A percentile compares a stretch with the other conserved stretches of the same genome.
phyloP scores from a whole-genome alignment of 1,139 yeast species.

The Lodderomyces metapsilosis region DNA sequence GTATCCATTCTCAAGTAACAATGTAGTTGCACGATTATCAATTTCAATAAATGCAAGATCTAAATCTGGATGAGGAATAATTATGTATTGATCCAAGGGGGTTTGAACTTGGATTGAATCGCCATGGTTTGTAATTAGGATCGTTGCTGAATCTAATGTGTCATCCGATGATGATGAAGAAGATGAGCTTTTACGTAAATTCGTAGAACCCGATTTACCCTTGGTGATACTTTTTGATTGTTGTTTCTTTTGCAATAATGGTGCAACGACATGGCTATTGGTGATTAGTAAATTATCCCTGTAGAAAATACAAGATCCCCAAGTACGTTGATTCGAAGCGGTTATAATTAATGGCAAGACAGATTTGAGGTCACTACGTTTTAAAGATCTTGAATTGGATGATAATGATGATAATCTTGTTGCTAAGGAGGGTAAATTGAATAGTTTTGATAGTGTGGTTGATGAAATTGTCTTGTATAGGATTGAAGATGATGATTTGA shows the following conservation, averaged over 20 bases:
- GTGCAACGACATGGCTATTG: slow-evolving; percentile 34
- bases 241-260: slow-evolving; percentile 6
- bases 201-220: too few relatives aligned
- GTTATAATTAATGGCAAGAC: slow-evolving; percentile 10
- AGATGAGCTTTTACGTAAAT: background rate
- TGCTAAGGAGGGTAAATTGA: background rate
- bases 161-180: background rate
- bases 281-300: slow-evolving; percentile 30
- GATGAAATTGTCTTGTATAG: background rate
- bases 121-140: background rate
- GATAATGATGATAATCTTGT: background rate
- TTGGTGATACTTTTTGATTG: too few relatives aligned
- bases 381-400: too few relatives aligned
- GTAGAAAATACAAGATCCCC: slow-evolving; percentile 40
- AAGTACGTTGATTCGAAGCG: slow-evolving; percentile 14
- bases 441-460: background rate
- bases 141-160: background rate
- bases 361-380: background rate
- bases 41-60: slow-evolving; percentile 8
- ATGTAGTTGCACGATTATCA: background rate
- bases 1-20: slow-evolving; percentile 3
- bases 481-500: background rate
- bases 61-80: slow-evolving; percentile 7
- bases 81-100: slow-evolving; percentile 13
- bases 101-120: background rate